Conservation (phyloP, 129 eudicot genomes). For the Centella asiatica region DNA sequence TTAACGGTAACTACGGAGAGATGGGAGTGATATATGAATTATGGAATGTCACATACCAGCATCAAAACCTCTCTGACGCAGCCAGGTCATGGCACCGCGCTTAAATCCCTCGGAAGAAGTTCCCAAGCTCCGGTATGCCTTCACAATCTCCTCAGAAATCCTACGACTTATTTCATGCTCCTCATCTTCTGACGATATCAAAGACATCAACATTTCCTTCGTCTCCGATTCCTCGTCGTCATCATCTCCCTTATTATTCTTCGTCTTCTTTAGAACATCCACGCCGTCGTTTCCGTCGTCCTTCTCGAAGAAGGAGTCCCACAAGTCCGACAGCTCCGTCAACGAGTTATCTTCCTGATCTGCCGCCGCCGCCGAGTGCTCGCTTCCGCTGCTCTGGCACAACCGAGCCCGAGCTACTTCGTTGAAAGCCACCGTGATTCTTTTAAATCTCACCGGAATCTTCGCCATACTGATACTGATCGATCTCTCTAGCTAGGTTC, state of each 20-base stretch:
- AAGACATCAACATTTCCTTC: constrained; percentile 25
- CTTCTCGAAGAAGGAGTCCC: constrained; percentile 31
- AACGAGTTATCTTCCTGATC: constrained; percentile 14
- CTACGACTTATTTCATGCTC: constrained; percentile 10
- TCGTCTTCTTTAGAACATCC: background rate
- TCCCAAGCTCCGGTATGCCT: constrained; percentile 17
- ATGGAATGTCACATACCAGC: constrained; percentile 20
- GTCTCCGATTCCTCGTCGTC: constrained; percentile 19
- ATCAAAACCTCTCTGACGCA: constrained; percentile 37
- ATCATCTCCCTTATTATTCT: background rate
- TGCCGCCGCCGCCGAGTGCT: constrained; percentile 31
- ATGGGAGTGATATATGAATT: background rate
- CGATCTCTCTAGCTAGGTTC: too few relatives aligned
- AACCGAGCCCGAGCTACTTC: constrained; percentile 41
- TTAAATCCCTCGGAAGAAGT: constrained; percentile 27
- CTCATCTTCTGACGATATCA: constrained; percentile 12
- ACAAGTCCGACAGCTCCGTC: constrained; percentile 21
- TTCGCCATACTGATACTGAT: constrained; percentile 19
- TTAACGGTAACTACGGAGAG: too few relatives aligned
- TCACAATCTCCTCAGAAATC: constrained; percentile 20
- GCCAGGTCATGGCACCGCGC: constrained; percentile 23
- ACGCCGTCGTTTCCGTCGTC: constrained; percentile 2
- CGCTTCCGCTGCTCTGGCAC: constrained; percentile 42
- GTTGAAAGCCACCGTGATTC: constrained; percentile 32
- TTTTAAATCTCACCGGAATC: constrained; percentile 31